Percentiles rank a stretch among this genome's conserved stretches.
Conservation (phyloP, 192 early-diverging fungal genomes). For the Endogone sp. region DNA sequence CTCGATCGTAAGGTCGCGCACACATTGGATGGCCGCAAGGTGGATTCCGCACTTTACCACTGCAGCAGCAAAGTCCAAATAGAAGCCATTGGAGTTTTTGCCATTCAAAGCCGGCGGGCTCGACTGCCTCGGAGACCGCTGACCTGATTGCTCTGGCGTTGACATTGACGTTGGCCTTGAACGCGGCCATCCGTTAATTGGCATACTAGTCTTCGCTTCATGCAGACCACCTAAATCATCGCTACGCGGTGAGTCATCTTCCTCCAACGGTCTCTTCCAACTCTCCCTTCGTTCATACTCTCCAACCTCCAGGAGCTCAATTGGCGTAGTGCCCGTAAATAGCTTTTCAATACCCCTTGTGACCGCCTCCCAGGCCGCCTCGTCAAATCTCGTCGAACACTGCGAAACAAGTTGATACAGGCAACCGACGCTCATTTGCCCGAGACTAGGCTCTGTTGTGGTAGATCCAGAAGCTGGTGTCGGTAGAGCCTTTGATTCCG, state of each 20-base stretch:
- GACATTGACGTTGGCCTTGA: no score
- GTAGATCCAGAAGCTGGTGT: constrained; percentile 21
- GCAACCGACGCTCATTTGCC: constrained; percentile 85
- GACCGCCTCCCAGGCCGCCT: constrained; percentile 70
- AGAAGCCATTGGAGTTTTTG: constrained; percentile 29
- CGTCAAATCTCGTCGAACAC: constrained; percentile 71
- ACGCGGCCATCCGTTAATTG: no score
- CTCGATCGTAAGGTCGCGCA: constrained; percentile 72
- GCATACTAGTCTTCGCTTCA: no score
- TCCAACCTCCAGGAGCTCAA: constrained; percentile 60
- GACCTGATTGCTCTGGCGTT: no score
- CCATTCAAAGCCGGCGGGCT: constrained; percentile 15
- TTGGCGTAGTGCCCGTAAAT: constrained; percentile 82
- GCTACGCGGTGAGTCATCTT: constrained; percentile 20
- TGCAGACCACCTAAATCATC: not conserved
- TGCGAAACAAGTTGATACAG: constrained; percentile 83
- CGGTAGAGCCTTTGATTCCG: not conserved
- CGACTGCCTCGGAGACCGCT: no score
- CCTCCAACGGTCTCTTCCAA: constrained; percentile 24
- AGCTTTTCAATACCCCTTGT: constrained; percentile 67
- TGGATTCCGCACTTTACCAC: constrained; percentile 90
- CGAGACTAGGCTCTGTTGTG: constrained; percentile 80
- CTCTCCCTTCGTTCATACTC: constrained; percentile 20
- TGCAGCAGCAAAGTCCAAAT: constrained; percentile 81
- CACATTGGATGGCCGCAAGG: constrained; percentile 82